Base-by-base conservation (phyloP, 2,329 filamentous ascomycete genomes). In the Neocucurbitaria cava region DNA sequence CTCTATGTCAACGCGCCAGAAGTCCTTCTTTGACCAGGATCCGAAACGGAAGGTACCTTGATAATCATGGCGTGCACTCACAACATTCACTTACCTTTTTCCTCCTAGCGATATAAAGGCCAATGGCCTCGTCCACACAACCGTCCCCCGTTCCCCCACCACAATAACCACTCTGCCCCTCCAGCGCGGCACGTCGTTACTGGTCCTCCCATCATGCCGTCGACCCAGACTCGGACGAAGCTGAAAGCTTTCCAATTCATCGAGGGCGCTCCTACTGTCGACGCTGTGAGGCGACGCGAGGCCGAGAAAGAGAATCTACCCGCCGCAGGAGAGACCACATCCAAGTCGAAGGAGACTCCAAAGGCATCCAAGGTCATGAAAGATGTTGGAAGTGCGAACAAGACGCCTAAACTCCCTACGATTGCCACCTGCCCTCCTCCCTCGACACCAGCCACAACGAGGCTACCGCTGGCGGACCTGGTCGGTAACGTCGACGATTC, bases 401-500 rank as follows among this genome's bases (percentile, higher is more conserved):
- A 64, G 41, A 73, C 69, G 0, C 71, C 73, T 3, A 70, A 68
- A 26, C 55, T 66, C 10, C 62, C 59, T 3, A 66, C 66, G 20
- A 63, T 57, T 4, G 68, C 58, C 44, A 65, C 64, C 38, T 70
- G 63, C 44, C 72, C 76, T 24, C 77, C 77, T 15, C 85, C 85
- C 2, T 85, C 84, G 36, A 88, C 85, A 13, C 85, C 86, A 2
- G 82, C 81, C 21, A 82, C 85, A 31, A 78, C 85, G 39, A 77
- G 84, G 50, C 79, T 87, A 35, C 83, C 85, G 21, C 74, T 88
- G 11, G 83, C 84, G 28, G 85, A 87, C 57, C 75, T 88, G 28
- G 84, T 88, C 41, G 84, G 84, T 58, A 85, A 86, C 66, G 80
- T 81, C 43, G 85, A 87, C 68, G 83, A 86, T 64, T 79, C 79